phyloP scores from a whole-genome alignment of 768 basidiomycete species.

The Postia placenta region DNA sequence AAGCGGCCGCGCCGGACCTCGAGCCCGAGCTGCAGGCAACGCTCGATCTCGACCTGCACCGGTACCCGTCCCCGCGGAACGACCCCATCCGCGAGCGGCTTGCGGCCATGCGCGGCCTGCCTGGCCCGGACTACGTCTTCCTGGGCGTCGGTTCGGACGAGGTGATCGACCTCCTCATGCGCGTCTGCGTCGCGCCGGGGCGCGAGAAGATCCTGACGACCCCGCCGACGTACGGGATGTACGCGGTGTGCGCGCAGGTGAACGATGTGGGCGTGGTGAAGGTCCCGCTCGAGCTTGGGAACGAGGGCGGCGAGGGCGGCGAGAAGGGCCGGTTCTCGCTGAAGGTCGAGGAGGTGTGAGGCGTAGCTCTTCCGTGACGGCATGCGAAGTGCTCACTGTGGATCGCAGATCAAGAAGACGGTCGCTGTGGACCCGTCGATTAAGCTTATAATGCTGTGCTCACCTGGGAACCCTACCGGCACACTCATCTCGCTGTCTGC shows the following conservation, averaged over 20 bases:
- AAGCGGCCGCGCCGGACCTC: constrained; percentile 18
- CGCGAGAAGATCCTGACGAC: constrained; percentile 82
- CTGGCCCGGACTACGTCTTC: constrained; percentile 61
- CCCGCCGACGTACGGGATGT: constrained; percentile 99
- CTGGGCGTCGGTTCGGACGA: constrained; percentile 97
- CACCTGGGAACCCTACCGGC: constrained; percentile 95
- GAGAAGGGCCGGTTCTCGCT: constrained; percentile 68
- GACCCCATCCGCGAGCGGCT: constrained; percentile 71
- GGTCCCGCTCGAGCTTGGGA: constrained; percentile 60
- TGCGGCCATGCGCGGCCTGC: constrained; percentile 64
- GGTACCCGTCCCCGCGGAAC: constrained; percentile 93
- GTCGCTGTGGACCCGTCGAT: constrained; percentile 68
- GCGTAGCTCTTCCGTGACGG: background rate
- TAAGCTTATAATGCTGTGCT: constrained; percentile 92
- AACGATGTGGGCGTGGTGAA: constrained; percentile 86
- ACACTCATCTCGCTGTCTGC: constrained; percentile 72
- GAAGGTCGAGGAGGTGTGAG: constrained; percentile 62
- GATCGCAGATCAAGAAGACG: constrained; percentile 57
- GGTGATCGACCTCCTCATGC: constrained; percentile 89
- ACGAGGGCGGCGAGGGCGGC: constrained; percentile 65
- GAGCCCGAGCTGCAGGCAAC: constrained; percentile 31
- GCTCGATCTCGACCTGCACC: constrained; percentile 57
- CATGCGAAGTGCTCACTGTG: background rate
- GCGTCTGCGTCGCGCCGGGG: constrained; percentile 76
- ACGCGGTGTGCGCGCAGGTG: constrained; percentile 87